Evolutionary conservation across 83 land plant species (phyloP).

Genomic region (Diphasiastrum complanatum): DNA sequence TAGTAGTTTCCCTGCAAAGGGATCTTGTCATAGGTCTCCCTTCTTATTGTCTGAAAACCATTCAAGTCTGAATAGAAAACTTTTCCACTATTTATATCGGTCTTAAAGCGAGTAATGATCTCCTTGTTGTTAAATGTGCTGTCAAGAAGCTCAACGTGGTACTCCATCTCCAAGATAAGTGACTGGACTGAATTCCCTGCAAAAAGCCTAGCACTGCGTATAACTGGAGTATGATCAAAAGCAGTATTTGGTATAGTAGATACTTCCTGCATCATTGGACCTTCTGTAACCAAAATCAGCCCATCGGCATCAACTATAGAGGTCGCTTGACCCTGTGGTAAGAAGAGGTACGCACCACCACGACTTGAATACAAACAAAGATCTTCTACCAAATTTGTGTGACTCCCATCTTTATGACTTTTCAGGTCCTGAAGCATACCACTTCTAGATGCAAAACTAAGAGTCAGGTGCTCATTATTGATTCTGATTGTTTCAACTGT

Average conservation of each 20-base stretch:
- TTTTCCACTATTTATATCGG: slow-evolving; percentile 54
- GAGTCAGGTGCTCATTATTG: slow-evolving; percentile 42
- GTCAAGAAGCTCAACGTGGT: slow-evolving; percentile 74
- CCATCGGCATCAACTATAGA: slow-evolving; percentile 59
- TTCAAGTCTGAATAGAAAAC: slow-evolving; percentile 84
- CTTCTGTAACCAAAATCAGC: slow-evolving; percentile 51
- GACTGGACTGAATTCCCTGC: slow-evolving; percentile 62
- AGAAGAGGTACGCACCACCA: slow-evolving; percentile 94
- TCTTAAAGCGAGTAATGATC: slow-evolving; percentile 74
- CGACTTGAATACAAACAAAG: slow-evolving; percentile 70
- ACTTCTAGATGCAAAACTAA: slow-evolving; percentile 48
- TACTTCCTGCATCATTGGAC: slow-evolving; percentile 71
- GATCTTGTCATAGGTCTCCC: slow-evolving; percentile 89
- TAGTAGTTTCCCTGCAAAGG: slow-evolving; percentile 97
- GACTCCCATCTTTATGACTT: slow-evolving; percentile 30
- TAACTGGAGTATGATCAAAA: slow-evolving; percentile 47
- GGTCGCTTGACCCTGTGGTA: slow-evolving; percentile 74
- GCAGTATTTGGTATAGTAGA: slow-evolving; percentile 50
- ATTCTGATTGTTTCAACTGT: slow-evolving; percentile 43
- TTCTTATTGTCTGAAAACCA: slow-evolving; percentile 90
- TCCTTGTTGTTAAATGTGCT: slow-evolving; percentile 70
- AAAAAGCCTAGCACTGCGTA: slow-evolving; percentile 79
- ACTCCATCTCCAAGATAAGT: slow-evolving; percentile 73
- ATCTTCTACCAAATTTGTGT: slow-evolving; percentile 58
- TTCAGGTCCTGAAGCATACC: slow-evolving; percentile 52